These are phyloP conservation scores for Gossypium thurberi DNA, from an alignment of 345 rosid genomes.

Conservation along the genomic window DNA sequence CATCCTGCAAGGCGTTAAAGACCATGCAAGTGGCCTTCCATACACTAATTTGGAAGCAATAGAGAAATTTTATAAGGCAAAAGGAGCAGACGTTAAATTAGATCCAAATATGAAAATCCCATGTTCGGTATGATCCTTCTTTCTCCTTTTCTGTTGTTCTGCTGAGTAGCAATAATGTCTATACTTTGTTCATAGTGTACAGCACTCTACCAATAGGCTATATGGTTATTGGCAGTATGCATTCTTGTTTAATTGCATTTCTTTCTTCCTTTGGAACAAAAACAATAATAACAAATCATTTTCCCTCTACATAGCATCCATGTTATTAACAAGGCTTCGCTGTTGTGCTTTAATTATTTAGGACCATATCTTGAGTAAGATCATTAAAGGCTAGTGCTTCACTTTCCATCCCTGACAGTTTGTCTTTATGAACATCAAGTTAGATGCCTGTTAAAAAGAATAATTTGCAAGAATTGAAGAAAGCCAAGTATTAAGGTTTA, in stretches of 20 bases:
- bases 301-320: background rate
- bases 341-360: too few species aligned
- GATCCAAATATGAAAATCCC: constrained; percentile 81
- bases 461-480: constrained; percentile 2
- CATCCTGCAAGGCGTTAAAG: constrained; percentile 76
- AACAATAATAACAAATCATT: background rate
- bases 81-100: constrained; percentile 65
- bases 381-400: background rate
- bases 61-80: constrained; percentile 62
- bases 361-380: too few species aligned
- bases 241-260: background rate
- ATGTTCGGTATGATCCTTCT: constrained; percentile 50
- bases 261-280: background rate
- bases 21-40: constrained; percentile 57
- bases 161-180: background rate
- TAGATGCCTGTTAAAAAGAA: background rate
- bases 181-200: background rate
- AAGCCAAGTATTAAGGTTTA: background rate
- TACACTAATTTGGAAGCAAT: constrained; percentile 57
- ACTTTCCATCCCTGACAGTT: background rate
- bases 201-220: background rate
- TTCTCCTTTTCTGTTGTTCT: constrained; percentile 1
- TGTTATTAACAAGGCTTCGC: too few species aligned
- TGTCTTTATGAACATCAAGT: background rate
- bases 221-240: background rate